A percentile compares a stretch with the other conserved stretches of the same genome.
These are phyloP conservation scores for Pseudogymnoascus sp. DNA, from an alignment of 2,329 filamentous ascomycete species.

Conservation along the genomic window DNA sequence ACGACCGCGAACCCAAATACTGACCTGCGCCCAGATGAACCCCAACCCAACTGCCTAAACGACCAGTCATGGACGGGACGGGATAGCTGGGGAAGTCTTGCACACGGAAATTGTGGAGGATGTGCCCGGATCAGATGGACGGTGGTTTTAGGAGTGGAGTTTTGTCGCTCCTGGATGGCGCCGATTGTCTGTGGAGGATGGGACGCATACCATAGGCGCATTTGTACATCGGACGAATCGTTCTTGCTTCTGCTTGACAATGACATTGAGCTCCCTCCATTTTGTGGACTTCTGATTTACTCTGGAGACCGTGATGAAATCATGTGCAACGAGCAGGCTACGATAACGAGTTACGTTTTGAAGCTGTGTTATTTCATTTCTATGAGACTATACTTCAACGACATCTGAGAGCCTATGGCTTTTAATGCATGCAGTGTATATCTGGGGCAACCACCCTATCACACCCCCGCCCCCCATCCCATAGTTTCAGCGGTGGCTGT, in stretches of 20 bases:
- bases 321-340: background rate
- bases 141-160: slow-evolving; percentile 25
- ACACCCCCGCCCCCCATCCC: background rate
- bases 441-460: background rate
- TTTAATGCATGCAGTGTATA: background rate
- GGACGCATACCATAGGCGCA: slow-evolving; percentile 29
- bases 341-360: background rate
- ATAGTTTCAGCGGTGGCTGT: background rate
- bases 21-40: slow-evolving; percentile 60
- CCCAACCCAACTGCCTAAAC: slow-evolving; percentile 70
- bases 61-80: slow-evolving; percentile 19
- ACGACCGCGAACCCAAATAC: slow-evolving; percentile 17
- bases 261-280: slow-evolving; percentile 11
- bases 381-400: background rate
- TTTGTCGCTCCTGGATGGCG: slow-evolving; percentile 24
- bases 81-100: slow-evolving; percentile 17
- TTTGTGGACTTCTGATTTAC: background rate
- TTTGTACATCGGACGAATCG: slow-evolving; percentile 28
- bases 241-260: slow-evolving; percentile 23
- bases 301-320: background rate
- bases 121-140: slow-evolving; percentile 25
- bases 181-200: slow-evolving; percentile 27
- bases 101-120: slow-evolving; percentile 20
- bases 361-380: background rate
- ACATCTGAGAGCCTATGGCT: background rate